phyloP scores from a whole-genome alignment of 495 filamentous ascomycete genomes.

The Penicillium waksmanii region DNA sequence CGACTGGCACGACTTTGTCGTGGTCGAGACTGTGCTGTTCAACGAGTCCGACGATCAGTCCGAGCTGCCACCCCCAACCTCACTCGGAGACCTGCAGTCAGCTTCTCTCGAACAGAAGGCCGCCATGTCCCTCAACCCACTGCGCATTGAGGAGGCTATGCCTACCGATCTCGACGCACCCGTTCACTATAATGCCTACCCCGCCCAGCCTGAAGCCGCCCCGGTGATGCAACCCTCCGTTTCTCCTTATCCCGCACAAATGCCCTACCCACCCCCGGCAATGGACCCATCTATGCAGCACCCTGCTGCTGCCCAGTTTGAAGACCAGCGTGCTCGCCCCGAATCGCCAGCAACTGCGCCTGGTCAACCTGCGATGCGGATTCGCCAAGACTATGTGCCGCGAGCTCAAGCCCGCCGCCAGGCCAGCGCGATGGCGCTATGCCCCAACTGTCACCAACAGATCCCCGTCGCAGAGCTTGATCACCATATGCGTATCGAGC shows the following conservation, averaged over 20 bases:
- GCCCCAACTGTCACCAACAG: conserved; percentile 91
- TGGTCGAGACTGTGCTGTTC: conserved; percentile 96
- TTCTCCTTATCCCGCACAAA: conserved; percentile 43
- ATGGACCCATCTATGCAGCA: conserved; percentile 41
- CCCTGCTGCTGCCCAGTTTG: conserved; percentile 13
- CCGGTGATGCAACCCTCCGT: conserved; percentile 27
- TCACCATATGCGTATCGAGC: conserved; percentile 93
- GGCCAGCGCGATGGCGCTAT: conserved; percentile 72
- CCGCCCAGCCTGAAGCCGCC: conserved; percentile 34
- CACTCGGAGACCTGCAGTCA: conserved; percentile 86
- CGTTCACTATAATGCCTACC: conserved; percentile 59
- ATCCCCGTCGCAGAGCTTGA: conserved; percentile 86
- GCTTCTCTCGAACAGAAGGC: conserved; percentile 95
- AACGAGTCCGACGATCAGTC: conserved; percentile 85
- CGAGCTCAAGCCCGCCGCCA: conserved; percentile 71
- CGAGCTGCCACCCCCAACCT: conserved; percentile 85
- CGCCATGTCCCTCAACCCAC: conserved; percentile 78
- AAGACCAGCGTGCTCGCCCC: conserved; percentile 63
- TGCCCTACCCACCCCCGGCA: conserved; percentile 40
- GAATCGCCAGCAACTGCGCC: conserved; percentile 72
- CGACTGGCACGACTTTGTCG: conserved; percentile 97
- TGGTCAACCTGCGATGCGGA: conserved; percentile 77
- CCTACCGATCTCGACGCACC: conserved; percentile 72
- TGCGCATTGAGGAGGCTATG: conserved; percentile 95
- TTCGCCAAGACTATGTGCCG: conserved; percentile 89